Evolutionary conservation across 768 basidiomycete species (phyloP).

Genomic region (Lactarius vividus): DNA sequence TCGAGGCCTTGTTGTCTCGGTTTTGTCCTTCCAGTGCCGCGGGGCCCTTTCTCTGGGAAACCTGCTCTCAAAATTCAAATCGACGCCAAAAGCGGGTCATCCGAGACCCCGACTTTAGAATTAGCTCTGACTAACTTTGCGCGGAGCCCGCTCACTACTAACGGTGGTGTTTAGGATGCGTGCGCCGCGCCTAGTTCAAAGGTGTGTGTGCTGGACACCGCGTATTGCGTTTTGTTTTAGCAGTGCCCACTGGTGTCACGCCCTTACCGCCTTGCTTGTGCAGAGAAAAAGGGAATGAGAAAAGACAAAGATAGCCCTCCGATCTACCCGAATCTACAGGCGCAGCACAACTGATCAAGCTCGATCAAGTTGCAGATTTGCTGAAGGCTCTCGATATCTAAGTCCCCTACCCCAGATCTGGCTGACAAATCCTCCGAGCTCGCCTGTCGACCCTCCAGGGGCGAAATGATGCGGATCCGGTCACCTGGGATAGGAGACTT

Average conservation of each 20-base stretch:
- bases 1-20: background rate
- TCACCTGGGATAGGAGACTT: slow-evolving; percentile 15
- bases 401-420: background rate
- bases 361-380: background rate
- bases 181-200: too few relatives aligned
- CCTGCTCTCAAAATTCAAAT: background rate
- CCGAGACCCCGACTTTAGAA: background rate
- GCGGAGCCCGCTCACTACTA: background rate
- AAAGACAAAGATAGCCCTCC: background rate
- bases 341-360: background rate
- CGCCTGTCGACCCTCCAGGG: background rate
- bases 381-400: background rate
- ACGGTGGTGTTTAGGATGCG: too few relatives aligned
- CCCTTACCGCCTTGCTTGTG: too few relatives aligned
- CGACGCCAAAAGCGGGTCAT: background rate
- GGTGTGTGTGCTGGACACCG: background rate
- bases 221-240: background rate
- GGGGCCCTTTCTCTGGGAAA: background rate
- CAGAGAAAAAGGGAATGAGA: too few relatives aligned
- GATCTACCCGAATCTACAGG: background rate
- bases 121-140: background rate
- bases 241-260: too few relatives aligned
- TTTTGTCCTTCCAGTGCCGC: background rate
- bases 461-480: background rate
- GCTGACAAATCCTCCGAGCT: slow-evolving; percentile 1